A percentile compares a stretch with the other conserved stretches of the same genome.
Conservation (phyloP, 495 filamentous ascomycete genomes). For the Recurvomyces mirabilis region DNA sequence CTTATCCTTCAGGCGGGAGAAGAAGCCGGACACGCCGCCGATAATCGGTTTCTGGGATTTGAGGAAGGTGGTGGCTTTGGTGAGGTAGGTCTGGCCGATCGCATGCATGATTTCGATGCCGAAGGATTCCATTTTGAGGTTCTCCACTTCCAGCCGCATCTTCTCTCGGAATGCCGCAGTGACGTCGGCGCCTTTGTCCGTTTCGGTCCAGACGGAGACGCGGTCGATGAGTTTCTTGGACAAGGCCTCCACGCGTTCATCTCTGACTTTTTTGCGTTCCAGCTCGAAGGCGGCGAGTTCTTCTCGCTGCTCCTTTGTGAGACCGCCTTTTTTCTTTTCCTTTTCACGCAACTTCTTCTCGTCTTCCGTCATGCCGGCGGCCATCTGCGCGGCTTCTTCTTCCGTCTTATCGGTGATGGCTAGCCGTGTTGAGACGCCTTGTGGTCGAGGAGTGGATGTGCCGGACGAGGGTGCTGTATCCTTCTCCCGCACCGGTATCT, state of each 20-base stretch:
- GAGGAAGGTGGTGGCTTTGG: slow-evolving; percentile 75
- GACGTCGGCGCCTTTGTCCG: slow-evolving; percentile 75
- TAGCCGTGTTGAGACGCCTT: slow-evolving; percentile 59
- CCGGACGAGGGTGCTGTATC: slow-evolving; percentile 35
- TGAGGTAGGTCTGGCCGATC: slow-evolving; percentile 78
- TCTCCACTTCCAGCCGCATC: slow-evolving; percentile 89
- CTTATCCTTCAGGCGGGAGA: slow-evolving; percentile 89
- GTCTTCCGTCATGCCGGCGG: slow-evolving; percentile 59
- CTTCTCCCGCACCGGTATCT: slow-evolving; percentile 10
- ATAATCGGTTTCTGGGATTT: slow-evolving; percentile 88
- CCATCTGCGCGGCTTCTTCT: slow-evolving; percentile 63
- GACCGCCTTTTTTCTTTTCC: slow-evolving; percentile 77
- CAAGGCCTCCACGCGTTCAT: slow-evolving; percentile 79
- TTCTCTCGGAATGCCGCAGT: slow-evolving; percentile 86
- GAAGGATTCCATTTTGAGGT: slow-evolving; percentile 98
- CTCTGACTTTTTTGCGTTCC: slow-evolving; percentile 72
- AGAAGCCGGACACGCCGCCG: slow-evolving; percentile 80
- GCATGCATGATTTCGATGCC: slow-evolving; percentile 95
- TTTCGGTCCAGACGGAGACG: slow-evolving; percentile 93
- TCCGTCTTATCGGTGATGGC: slow-evolving; percentile 83
- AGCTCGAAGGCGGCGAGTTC: slow-evolving; percentile 77
- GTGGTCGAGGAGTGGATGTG: slow-evolving; percentile 53
- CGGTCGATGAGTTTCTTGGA: slow-evolving; percentile 77
- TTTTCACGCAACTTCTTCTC: slow-evolving; percentile 68
- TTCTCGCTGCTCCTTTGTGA: slow-evolving; percentile 83